Conservation (phyloP, 2,329 filamentous ascomycete genomes). For the Rutstroemia sp. region DNA sequence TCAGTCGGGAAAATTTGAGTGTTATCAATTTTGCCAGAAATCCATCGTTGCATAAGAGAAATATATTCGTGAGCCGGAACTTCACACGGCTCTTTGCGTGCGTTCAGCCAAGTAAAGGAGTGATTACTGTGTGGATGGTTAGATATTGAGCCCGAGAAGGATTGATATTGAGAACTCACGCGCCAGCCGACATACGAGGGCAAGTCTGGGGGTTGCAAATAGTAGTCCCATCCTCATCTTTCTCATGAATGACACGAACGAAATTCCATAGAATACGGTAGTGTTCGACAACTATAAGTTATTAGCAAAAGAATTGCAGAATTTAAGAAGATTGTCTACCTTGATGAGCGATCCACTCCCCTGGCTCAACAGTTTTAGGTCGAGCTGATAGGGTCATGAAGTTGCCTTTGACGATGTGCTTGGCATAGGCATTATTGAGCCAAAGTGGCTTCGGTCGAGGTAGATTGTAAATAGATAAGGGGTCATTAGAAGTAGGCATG, state of each 20-base stretch:
- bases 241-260: constrained; percentile 80
- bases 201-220: constrained; percentile 82
- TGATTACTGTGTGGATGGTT: constrained; percentile 52
- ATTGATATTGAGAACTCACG: constrained; percentile 51
- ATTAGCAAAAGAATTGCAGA: constrained; percentile 5
- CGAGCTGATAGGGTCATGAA: constrained; percentile 93
- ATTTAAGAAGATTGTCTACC: constrained; percentile 44
- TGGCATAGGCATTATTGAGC: constrained; percentile 68
- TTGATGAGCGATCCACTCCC: constrained; percentile 94
- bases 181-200: constrained; percentile 88
- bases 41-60: constrained; percentile 94
- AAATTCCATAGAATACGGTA: constrained; percentile 85
- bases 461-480: constrained; percentile 54
- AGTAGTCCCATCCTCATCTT: constrained; percentile 67
- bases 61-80: constrained; percentile 92
- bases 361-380: constrained; percentile 87
- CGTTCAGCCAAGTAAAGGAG: constrained; percentile 94
- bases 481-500: constrained; percentile 35
- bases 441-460: constrained; percentile 63
- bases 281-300: constrained; percentile 72
- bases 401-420: constrained; percentile 92
- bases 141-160: background rate
- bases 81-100: constrained; percentile 78
- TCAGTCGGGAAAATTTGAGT: constrained; percentile 85
- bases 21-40: constrained; percentile 91